Base-by-base conservation (phyloP, 2,329 filamentous ascomycete genomes). In the Fusarium circinatum region DNA sequence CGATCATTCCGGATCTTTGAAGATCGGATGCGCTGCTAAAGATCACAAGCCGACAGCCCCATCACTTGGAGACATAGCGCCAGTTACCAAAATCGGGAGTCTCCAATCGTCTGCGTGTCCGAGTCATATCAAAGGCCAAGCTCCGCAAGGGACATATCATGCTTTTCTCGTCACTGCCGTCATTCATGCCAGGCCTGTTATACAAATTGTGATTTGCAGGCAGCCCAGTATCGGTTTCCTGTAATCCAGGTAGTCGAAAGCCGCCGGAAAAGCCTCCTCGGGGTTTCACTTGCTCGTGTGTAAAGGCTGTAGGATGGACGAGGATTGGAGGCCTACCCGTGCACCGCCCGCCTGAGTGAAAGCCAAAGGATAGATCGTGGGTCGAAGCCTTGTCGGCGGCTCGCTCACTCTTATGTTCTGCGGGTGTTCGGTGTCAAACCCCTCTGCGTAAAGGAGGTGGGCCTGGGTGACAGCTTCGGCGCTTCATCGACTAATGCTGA, bases 211-310 rank as follows among this genome's bases (percentile, higher is more conserved):
- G 74, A 39, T 71, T 74, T 26, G 58, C 26, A 52, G 55, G 30
- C 39, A 47, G 20, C 48, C 61, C 39, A 38, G 55, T 39, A 11
- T 54, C 48, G 10, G 61, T 42, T 38, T 52, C 71, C 26, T 76
- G 59, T 13, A 32, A 34, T 34, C 4, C 66, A 64, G n/a, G 59
- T 39, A 51, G 52, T 30, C 13, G 58, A 68, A 24, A 61, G 26
- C 45, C 82, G 83, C 36, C 3, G 14, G 32, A 34, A 34, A 34
- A 65, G 7, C 74, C 74, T 55, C 76, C 79, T 36, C 82, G 74
- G 32, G 80, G 79, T 24, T 78, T 78, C 10, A 74, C 70, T 65
- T 83, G 80, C 67, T 84, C 83, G 51, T 84, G 79, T 45, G 78
- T 68, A 12, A 8, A 44, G 6, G 3, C 10, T 24, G n/a, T 44